Base-by-base conservation (phyloP, 1,284 basidiomycete species). In the Kalmanozyma brasiliensis region DNA sequence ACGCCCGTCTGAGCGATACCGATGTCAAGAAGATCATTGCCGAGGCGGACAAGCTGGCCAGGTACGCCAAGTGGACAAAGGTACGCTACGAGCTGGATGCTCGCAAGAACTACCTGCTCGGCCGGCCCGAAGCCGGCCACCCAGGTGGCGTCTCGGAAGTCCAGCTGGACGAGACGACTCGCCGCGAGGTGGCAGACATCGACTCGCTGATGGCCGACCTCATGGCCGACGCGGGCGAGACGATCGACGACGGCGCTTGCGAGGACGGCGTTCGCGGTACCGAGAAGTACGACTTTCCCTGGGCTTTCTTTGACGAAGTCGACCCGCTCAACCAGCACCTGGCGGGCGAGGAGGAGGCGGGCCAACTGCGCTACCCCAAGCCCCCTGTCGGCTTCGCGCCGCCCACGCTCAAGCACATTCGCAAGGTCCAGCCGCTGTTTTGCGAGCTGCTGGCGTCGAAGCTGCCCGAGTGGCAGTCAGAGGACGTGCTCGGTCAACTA, bases 61-160 rank as follows among this genome's bases (percentile, higher is more conserved):
- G 37, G 17, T 82, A 69, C 52, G 55, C 66, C 26, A 72, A 73
- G 51, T 82, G 79, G 79, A 61, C 36, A 23, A 82, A 82, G 61
- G 77, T 82, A 46, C 70, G 79, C 17, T 78, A 74, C 72, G 80
- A 80, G 57, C 64, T 82, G 4, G 74, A 80, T 41, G 56, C 68
- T 36, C 69, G 80, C 35, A 72, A 74, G 48, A 74, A 77, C 52
- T 80, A 70, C 49, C 52, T 82, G 20, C 60, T 79, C 4, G 70
- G 64, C n/a, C 52, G 52, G 4, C 67, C 60, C n/a, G 75, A 73
- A 20, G 73, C 67, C 7, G 63, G 61, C 13, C 53, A 67, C 17
- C 38, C 49, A 1, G 59, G 55, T 14, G 76, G 72, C 10, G 61
- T 80, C n/a, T 66, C 55, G 32, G 68, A 70, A 35, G 23, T 41